These are phyloP conservation scores for Saccharomycopsis amapae DNA, from an alignment of 805 yeast species.

Conservation along the genomic window DNA sequence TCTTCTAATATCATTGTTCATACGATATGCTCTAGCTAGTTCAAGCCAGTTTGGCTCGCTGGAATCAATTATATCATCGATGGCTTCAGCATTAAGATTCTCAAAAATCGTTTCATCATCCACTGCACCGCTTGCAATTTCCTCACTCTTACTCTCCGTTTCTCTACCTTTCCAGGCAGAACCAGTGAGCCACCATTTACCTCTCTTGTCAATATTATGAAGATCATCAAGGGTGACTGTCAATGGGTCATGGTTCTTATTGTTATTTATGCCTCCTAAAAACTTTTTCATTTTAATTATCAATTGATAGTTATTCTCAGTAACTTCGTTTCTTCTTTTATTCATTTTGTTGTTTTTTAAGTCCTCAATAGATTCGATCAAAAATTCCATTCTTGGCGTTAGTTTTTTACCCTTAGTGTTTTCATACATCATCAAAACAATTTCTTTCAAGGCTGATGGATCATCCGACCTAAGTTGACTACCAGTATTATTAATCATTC, in stretches of 20 bases:
- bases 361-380: conserved; percentile 78
- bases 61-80: conserved; percentile 54
- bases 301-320: conserved; percentile 35
- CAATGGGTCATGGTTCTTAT: conserved; percentile 59
- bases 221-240: conserved; percentile 83
- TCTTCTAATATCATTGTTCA: conserved; percentile 93
- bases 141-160: conserved; percentile 13
- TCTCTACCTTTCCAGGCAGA: conserved; percentile 88
- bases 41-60: conserved; percentile 85
- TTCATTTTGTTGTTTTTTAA: conserved; percentile 80
- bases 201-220: conserved; percentile 63
- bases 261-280: conserved; percentile 44
- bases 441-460: conserved; percentile 76
- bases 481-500: conserved; percentile 71
- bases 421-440: conserved; percentile 52
- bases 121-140: conserved; percentile 24
- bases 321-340: conserved; percentile 41
- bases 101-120: conserved; percentile 2
- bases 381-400: conserved; percentile 66
- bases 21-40: conserved; percentile 76
- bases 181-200: conserved; percentile 99
- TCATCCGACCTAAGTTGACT: conserved; percentile 84
- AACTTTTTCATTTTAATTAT: conserved; percentile 56
- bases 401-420: conserved; percentile 31
- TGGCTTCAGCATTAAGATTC: conserved; percentile 34